Percentiles rank a stretch among this genome's conserved stretches.
These are phyloP conservation scores for Potentilla sterilis DNA, from an alignment of 306 rosid species.

Conservation along the genomic window DNA sequence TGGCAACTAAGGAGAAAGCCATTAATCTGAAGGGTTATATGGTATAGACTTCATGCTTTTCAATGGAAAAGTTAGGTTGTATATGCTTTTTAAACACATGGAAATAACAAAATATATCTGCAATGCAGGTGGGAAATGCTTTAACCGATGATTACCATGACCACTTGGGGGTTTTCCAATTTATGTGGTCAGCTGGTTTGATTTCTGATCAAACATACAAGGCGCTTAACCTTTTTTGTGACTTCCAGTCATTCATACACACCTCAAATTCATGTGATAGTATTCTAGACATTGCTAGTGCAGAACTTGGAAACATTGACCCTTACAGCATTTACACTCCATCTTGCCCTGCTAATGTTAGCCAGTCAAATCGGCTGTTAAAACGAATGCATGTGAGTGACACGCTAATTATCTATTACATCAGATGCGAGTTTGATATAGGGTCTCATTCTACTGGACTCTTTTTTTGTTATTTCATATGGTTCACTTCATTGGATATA, in stretches of 20 bases:
- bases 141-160: conserved; percentile 73
- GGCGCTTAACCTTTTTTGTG: conserved; percentile 56
- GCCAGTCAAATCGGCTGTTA: conserved; percentile 47
- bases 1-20: conserved; percentile 31
- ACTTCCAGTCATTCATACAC: conserved; percentile 45
- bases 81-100: conserved; percentile 12
- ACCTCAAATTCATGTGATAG: conserved; percentile 54
- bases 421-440: neutral
- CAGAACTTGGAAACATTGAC: conserved; percentile 73
- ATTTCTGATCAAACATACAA: conserved; percentile 84
- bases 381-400: conserved; percentile 65
- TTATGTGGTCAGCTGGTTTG: conserved; percentile 88
- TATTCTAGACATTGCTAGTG: conserved; percentile 38
- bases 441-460: neutral
- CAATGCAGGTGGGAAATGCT: conserved; percentile 92
- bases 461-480: neutral
- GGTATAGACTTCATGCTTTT: conserved; percentile 42
- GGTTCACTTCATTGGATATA: neutral
- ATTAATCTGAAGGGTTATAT: conserved; percentile 84
- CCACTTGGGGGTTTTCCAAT: conserved; percentile 70
- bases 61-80: neutral
- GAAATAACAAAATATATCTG: conserved; percentile 15
- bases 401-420: neutral
- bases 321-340: conserved; percentile 79
- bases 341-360: conserved; percentile 44